These are phyloP conservation scores for Larix kaempferi DNA, from an alignment of 75 land plant genomes.

Conservation along the genomic window DNA sequence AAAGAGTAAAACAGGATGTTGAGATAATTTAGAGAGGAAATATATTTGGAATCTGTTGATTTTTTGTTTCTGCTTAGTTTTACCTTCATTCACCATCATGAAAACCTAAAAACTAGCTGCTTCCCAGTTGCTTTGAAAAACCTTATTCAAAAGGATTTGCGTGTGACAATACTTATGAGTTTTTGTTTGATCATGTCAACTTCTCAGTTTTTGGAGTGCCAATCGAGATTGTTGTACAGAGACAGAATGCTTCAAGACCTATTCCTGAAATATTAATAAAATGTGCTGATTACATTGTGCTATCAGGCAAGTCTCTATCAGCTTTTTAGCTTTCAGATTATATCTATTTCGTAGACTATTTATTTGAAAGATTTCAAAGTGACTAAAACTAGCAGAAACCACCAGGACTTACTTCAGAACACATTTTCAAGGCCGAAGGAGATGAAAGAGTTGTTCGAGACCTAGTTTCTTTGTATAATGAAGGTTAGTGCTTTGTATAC, in stretches of 20 bases:
- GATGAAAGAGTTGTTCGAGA: conserved; percentile 50
- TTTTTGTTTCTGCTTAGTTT: background rate
- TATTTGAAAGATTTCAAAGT: background rate
- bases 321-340: background rate
- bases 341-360: background rate
- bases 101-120: background rate
- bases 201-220: conserved; percentile 78
- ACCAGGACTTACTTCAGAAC: conserved; percentile 58
- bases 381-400: background rate
- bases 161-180: background rate
- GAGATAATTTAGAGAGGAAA: too few relatives aligned
- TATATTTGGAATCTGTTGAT: too few relatives aligned
- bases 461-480: conserved; percentile 52
- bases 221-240: conserved; percentile 65
- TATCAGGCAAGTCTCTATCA: conserved; percentile 48
- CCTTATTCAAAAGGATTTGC: too few relatives aligned
- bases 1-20: too few relatives aligned
- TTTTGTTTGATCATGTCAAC: conserved; percentile 2
- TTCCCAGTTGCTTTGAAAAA: background rate
- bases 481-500: conserved; percentile 31
- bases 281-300: conserved; percentile 72
- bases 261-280: conserved; percentile 60
- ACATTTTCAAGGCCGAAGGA: conserved; percentile 62
- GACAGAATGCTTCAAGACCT: conserved; percentile 47
- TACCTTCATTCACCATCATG: background rate